These are phyloP conservation scores for Colletotrichum theobromicola DNA, from an alignment of 2,329 filamentous ascomycete genomes.

Conservation along the genomic window DNA sequence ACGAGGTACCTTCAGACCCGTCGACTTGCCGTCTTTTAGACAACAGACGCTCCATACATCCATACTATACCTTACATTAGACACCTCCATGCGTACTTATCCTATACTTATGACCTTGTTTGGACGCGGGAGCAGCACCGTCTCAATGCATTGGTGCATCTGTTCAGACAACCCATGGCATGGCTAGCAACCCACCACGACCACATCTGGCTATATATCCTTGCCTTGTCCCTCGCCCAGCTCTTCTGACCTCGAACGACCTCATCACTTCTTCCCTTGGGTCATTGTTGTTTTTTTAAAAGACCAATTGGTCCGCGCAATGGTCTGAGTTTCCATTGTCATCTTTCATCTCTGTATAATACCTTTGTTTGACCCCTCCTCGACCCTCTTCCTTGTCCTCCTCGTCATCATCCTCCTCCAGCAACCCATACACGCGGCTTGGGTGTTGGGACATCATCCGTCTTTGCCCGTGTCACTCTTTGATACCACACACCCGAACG, in stretches of 20 bases:
- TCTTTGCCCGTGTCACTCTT: slow-evolving; percentile 22
- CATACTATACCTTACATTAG: slow-evolving; percentile 16
- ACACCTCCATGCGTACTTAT: slow-evolving; percentile 2
- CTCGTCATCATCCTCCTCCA: slow-evolving; percentile 22
- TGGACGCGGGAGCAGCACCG: slow-evolving; percentile 13
- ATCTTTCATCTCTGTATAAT: slow-evolving; percentile 22
- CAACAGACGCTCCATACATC: slow-evolving; percentile 6
- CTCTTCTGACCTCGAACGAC: slow-evolving; percentile 28
- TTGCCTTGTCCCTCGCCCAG: slow-evolving; percentile 40
- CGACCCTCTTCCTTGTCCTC: slow-evolving; percentile 13
- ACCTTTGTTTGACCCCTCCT: slow-evolving; percentile 32
- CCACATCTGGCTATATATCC: slow-evolving; percentile 50
- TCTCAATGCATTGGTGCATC: slow-evolving; percentile 22
- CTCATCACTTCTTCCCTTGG: slow-evolving; percentile 28
- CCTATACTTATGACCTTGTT: slow-evolving; percentile 17
- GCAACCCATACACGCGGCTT: slow-evolving; percentile 19
- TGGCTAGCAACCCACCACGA: slow-evolving; percentile 4
- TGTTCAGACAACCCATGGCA: slow-evolving; percentile 13
- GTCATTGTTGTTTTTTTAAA: slow-evolving; percentile 32
- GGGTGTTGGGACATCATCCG: slow-evolving; percentile 17
- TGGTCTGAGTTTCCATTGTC: slow-evolving; percentile 37
- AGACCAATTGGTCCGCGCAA: slow-evolving; percentile 39
- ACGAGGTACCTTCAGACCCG: slow-evolving; percentile 17
- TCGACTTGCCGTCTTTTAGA: slow-evolving; percentile 16
- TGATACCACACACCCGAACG: slow-evolving; percentile 9